These are phyloP conservation scores for Calonectria pauciramosa DNA, from an alignment of 2,329 filamentous ascomycete genomes.

Conservation along the genomic window DNA sequence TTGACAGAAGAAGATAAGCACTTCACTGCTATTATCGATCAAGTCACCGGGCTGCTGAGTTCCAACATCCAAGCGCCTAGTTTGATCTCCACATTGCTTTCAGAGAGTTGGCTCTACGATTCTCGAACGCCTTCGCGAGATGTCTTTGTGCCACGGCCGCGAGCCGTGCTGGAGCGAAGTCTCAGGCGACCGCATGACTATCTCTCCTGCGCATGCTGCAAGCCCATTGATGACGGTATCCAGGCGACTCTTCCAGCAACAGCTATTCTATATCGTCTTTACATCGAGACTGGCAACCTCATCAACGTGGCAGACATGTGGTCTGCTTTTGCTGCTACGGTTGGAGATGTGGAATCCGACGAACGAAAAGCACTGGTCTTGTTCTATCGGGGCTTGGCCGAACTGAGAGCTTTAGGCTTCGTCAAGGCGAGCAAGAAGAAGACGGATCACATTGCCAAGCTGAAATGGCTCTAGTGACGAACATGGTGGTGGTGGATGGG, in stretches of 20 bases:
- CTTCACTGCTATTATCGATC: slow-evolving; percentile 76
- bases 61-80: slow-evolving; percentile 41
- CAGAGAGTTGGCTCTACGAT: slow-evolving; percentile 84
- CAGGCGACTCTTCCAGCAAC: slow-evolving; percentile 76
- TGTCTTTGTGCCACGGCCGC: slow-evolving; percentile 82
- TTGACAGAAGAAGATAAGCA: slow-evolving; percentile 79
- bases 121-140: slow-evolving; percentile 77
- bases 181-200: slow-evolving; percentile 83
- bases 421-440: slow-evolving; percentile 93
- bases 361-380: slow-evolving; percentile 75
- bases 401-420: slow-evolving; percentile 87
- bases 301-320: slow-evolving; percentile 87
- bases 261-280: slow-evolving; percentile 82
- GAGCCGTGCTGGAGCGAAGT: slow-evolving; percentile 78
- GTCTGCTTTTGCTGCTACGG: slow-evolving; percentile 79
- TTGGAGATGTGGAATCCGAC: slow-evolving; percentile 59
- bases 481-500: neutral
- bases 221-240: slow-evolving; percentile 61
- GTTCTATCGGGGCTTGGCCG: slow-evolving; percentile 89
- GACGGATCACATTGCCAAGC: slow-evolving; percentile 90
- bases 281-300: slow-evolving; percentile 80
- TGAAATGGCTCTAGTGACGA: slow-evolving; percentile 77
- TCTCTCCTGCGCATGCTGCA: slow-evolving; percentile 79
- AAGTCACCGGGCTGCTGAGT: slow-evolving; percentile 48
- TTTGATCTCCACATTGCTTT: slow-evolving; percentile 66